Evolutionary conservation across 2,329 filamentous ascomycete genomes (phyloP).

Genomic region (Fusarium subglutinans): DNA sequence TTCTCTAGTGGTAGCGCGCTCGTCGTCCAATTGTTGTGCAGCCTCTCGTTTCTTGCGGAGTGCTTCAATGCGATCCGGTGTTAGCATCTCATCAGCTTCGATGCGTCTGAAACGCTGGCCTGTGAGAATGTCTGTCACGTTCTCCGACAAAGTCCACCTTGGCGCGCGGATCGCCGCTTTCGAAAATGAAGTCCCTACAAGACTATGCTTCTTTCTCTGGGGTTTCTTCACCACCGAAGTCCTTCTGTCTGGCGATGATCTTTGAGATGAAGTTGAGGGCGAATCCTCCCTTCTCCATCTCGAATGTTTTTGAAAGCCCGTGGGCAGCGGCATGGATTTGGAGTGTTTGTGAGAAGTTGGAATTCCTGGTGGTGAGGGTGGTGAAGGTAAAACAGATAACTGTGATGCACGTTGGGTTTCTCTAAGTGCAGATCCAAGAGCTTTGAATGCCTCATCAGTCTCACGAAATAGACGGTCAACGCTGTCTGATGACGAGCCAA

Average conservation of each 20-base stretch:
- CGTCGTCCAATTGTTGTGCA: slow-evolving; percentile 35
- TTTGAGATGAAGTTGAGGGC: slow-evolving; percentile 16
- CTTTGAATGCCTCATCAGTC: slow-evolving; percentile 61
- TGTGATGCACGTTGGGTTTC: slow-evolving; percentile 44
- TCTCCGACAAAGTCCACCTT: slow-evolving; percentile 65
- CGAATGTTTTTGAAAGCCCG: slow-evolving; percentile 26
- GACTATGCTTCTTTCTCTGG: slow-evolving; percentile 50
- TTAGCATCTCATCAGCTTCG: slow-evolving; percentile 68
- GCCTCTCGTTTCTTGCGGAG: slow-evolving; percentile 51
- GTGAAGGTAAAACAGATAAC: slow-evolving; percentile 16
- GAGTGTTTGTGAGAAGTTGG: slow-evolving; percentile 27
- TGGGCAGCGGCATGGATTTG: slow-evolving; percentile 38
- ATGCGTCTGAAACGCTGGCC: slow-evolving; percentile 63
- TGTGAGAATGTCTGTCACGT: slow-evolving; percentile 65
- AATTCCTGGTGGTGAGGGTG: slow-evolving; percentile 30
- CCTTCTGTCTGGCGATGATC: slow-evolving; percentile 38
- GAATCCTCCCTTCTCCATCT: slow-evolving; percentile 21
- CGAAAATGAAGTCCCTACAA: slow-evolving; percentile 15
- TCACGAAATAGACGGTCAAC: slow-evolving; percentile 59
- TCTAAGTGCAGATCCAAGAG: slow-evolving; percentile 53
- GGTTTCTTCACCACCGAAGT: slow-evolving; percentile 54
- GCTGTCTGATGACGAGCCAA: slow-evolving; percentile 46
- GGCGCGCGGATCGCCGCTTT: slow-evolving; percentile 41
- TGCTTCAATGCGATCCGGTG: slow-evolving; percentile 60
- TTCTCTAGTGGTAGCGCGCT: slow-evolving; percentile 3